phyloP scores from a whole-genome alignment of 1,139 yeast species.

The Arxiozyma heterogenica region DNA sequence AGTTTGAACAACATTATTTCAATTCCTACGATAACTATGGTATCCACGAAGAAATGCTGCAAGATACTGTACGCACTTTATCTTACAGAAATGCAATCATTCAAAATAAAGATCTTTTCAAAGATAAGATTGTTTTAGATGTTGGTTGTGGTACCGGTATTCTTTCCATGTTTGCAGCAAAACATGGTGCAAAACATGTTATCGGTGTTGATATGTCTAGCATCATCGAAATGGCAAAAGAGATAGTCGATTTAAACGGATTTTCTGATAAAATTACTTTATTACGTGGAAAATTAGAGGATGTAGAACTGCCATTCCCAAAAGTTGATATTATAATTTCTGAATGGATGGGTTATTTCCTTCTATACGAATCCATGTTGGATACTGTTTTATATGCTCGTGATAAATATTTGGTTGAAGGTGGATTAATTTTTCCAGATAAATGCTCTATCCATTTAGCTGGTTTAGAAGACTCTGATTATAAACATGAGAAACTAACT shows the following conservation, averaged over 20 bases:
- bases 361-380: slow-evolving; percentile 93
- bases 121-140: slow-evolving; percentile 91
- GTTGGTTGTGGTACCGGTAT: slow-evolving; percentile 99
- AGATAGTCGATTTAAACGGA: slow-evolving; percentile 79
- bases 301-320: slow-evolving; percentile 67
- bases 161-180: slow-evolving; percentile 95
- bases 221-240: slow-evolving; percentile 87
- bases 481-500: slow-evolving; percentile 84
- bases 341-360: slow-evolving; percentile 99
- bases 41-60: slow-evolving; percentile 97
- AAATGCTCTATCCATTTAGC: slow-evolving; percentile 86
- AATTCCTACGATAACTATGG: slow-evolving; percentile 94
- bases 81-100: slow-evolving; percentile 88
- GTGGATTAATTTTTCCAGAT: slow-evolving; percentile 92
- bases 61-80: slow-evolving; percentile 86
- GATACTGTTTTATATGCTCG: slow-evolving; percentile 94
- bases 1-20: slow-evolving; percentile 84
- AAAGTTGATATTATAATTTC: slow-evolving; percentile 91
- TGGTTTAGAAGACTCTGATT: slow-evolving; percentile 89
- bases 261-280: slow-evolving; percentile 79
- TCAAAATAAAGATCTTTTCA: slow-evolving; percentile 81
- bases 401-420: slow-evolving; percentile 77
- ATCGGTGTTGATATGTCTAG: slow-evolving; percentile 96
- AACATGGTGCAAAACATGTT: slow-evolving; percentile 95
- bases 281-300: slow-evolving; percentile 90